These are phyloP conservation scores for Udeniomyces megalosporus DNA, from an alignment of 768 basidiomycete species.

Conservation along the genomic window DNA sequence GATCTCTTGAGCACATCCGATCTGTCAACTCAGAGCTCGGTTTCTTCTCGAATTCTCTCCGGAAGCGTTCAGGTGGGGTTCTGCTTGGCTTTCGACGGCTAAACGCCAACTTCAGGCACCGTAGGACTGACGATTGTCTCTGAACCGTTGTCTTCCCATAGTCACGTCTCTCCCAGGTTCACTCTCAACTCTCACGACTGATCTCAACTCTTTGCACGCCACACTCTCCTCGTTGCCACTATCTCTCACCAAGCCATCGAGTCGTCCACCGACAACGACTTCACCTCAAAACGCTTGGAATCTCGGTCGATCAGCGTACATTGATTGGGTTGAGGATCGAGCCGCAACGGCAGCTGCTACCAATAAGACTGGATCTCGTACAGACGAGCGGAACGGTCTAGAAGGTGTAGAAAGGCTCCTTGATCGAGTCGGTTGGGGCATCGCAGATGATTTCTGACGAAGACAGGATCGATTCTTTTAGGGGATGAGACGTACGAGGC, in stretches of 20 bases:
- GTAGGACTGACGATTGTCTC: neutral
- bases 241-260: neutral
- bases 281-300: neutral
- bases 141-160: neutral
- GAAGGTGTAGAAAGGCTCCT: neutral
- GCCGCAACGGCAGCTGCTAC: neutral
- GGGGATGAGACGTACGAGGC: too few relatives aligned
- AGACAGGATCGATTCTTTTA: too few relatives aligned
- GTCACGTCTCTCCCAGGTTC: neutral
- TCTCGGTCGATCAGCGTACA: neutral
- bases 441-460: too few relatives aligned
- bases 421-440: neutral
- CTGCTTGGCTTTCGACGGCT: too few relatives aligned
- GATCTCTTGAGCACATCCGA: neutral
- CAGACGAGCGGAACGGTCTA: neutral
- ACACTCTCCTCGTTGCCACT: neutral
- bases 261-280: neutral
- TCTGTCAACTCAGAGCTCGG: neutral
- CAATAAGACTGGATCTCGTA: neutral
- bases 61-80: too few relatives aligned
- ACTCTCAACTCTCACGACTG: neutral
- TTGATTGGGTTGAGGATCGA: neutral
- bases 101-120: too few relatives aligned
- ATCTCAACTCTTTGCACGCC: neutral
- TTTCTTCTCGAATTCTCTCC: too few relatives aligned